Base-by-base conservation (phyloP, 2,329 filamentous ascomycete genomes). In the Diaporthe sp. region DNA sequence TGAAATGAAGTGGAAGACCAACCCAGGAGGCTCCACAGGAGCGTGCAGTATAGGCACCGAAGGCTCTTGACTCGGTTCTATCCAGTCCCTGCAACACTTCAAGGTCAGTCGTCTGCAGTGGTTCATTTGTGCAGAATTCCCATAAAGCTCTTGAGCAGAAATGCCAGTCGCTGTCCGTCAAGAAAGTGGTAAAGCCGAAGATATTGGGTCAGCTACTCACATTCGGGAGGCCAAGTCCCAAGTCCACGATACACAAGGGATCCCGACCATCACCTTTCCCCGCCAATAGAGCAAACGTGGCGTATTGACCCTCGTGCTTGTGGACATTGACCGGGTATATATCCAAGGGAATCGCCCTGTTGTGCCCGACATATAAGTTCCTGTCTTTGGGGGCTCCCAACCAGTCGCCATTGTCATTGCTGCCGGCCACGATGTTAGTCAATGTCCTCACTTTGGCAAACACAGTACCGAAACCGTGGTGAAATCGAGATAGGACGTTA, bases 21-120 rank as follows among this genome's bases (percentile, higher is more conserved):
- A 67, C 61, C 61, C 61, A 65, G 25, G 61, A 13, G 28, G 61
- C 61, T 65, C 61, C 61, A n/a, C 61, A 65, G 10, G 61, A 65
- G 42, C 2, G 17, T 8, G 61, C 42, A 4, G 61, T 65, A 6
- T 1, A 19, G 17, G 61, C 61, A n/a, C 39, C 25, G 13, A 65
- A 65, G 17, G 15, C 61, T 6, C 4, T 22, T 10, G 6, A 3
- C 1, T 9, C 22, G 2, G 8, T 3, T 2, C 15, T 1, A 1
- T 22, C 25, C 28, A 65, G 6, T 12, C 3, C 61, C 61, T 65
- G 42, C 15, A 46, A 22, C 17, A 61, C 1, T 34, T 1, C 1
- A 22, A 12, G 4, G 60, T 44, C 9, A 44, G 58, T 4, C 3
- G 12, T n/a, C 10, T 10, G 5, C 10, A 60, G 0, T 60, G 4